Conservation (phyloP, 192 early-diverging fungal species). For the Dissophora globulifera region DNA sequence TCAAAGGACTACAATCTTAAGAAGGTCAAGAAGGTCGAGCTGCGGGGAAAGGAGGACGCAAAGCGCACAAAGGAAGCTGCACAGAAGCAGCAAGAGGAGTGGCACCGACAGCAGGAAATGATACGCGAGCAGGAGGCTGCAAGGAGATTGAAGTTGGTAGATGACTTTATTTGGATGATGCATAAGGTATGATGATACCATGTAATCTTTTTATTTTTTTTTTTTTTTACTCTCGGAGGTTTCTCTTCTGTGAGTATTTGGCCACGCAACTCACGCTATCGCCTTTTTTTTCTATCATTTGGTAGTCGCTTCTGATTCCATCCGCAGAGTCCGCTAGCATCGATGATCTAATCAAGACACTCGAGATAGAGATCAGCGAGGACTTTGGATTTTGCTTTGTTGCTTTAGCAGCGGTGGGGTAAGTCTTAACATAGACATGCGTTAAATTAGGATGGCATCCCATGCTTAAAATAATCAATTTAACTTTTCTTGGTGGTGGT, state of each 20-base stretch:
- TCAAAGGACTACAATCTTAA: constrained; percentile 41
- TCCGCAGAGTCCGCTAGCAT: not conserved
- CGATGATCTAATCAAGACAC: constrained; percentile 15
- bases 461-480: no score
- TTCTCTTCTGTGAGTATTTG: not conserved
- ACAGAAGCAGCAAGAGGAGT: constrained; percentile 34
- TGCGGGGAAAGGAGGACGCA: constrained; percentile 35
- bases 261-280: not conserved
- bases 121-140: constrained; percentile 22
- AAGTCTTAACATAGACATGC: not conserved
- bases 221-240: not conserved
- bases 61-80: constrained; percentile 17
- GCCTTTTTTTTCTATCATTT: not conserved
- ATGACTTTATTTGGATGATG: constrained; percentile 48
- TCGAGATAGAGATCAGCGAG: constrained; percentile 44
- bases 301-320: constrained; percentile 10
- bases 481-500: not conserved
- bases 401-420: constrained; percentile 25
- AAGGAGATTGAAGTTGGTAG: constrained; percentile 5
- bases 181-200: constrained; percentile 21
- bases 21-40: constrained; percentile 33
- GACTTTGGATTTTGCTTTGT: constrained; percentile 43
- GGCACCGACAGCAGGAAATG: constrained; percentile 34
- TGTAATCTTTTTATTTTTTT: not conserved
- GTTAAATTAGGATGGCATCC: not conserved